A percentile compares a stretch with the other conserved stretches of the same genome.
Evolutionary conservation across 164 flowering plant genomes (phyloP).

Genomic region (Nymphaea thermarum): DNA sequence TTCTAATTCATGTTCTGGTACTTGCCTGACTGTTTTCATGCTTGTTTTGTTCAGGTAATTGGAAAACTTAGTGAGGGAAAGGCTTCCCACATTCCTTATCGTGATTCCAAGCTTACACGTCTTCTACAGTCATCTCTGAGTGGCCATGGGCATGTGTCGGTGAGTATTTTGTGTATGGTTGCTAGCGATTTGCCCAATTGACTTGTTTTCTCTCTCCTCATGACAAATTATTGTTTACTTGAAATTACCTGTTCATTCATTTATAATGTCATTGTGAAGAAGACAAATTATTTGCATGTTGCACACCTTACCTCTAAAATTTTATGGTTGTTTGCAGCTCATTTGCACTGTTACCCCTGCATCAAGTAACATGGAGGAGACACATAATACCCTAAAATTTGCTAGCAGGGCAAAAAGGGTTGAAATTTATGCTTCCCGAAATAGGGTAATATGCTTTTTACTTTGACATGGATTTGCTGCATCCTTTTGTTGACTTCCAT

Average conservation of each 20-base stretch:
- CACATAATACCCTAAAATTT: constrained; percentile 96
- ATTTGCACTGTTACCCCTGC: constrained; percentile 99
- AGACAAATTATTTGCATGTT: no score
- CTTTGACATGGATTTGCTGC: not conserved
- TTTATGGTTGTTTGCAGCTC: constrained; percentile 38
- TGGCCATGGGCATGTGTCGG: constrained; percentile 98
- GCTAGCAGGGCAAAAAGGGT: constrained; percentile 96
- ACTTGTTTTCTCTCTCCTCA: no score
- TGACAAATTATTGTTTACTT: no score
- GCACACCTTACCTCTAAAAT: no score
- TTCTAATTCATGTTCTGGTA: no score
- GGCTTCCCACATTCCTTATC: constrained; percentile 95
- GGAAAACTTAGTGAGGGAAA: constrained; percentile 97
- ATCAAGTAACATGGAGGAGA: constrained; percentile 94
- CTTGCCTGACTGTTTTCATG: constrained; percentile 11
- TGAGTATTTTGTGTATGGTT: constrained; percentile 23
- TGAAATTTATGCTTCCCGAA: constrained; percentile 92
- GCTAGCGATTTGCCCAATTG: no score
- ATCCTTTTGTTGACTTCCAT: not conserved
- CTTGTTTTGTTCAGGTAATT: constrained; percentile 52
- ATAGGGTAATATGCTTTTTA: constrained; percentile 40
- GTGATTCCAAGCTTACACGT: constrained; percentile 98
- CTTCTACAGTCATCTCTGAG: constrained; percentile 92
- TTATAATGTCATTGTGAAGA: no score
- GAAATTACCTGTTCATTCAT: no score